Evolutionary conservation across 441 rosid species (phyloP).

Genomic region (Corymbia calophylla): DNA sequence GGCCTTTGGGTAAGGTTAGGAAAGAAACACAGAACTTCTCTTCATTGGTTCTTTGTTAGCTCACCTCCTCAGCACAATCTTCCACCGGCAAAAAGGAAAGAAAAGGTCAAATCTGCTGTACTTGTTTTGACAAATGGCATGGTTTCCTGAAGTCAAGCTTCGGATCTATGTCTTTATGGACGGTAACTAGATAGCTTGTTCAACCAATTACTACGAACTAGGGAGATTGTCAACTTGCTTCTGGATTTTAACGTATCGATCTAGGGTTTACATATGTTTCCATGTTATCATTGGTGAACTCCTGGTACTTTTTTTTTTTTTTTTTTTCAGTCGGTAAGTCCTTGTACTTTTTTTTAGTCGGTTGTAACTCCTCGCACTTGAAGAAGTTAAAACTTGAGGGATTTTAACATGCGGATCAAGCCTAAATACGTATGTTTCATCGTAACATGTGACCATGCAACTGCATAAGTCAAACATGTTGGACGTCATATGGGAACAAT

Average conservation of each 20-base stretch:
- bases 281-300: too few relatives aligned
- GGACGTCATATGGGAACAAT: neutral
- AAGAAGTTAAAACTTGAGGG: neutral
- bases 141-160: neutral
- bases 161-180: neutral
- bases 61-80: neutral
- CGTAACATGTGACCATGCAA: neutral
- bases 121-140: neutral
- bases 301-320: too few relatives aligned
- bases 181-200: neutral
- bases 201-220: neutral
- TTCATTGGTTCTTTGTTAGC: neutral
- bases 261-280: neutral
- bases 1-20: neutral
- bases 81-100: neutral
- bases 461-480: neutral
- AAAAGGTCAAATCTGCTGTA: neutral
- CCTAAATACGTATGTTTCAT: neutral
- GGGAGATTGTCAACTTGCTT: neutral
- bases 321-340: too few relatives aligned
- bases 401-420: neutral
- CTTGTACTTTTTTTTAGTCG: too few relatives aligned
- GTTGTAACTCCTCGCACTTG: neutral
- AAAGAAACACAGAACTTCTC: neutral
- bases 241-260: neutral